A percentile compares a stretch with the other conserved stretches of the same genome.
Evolutionary conservation across 495 filamentous ascomycete species (phyloP).

Genomic region (Trypethelium eluteriae): DNA sequence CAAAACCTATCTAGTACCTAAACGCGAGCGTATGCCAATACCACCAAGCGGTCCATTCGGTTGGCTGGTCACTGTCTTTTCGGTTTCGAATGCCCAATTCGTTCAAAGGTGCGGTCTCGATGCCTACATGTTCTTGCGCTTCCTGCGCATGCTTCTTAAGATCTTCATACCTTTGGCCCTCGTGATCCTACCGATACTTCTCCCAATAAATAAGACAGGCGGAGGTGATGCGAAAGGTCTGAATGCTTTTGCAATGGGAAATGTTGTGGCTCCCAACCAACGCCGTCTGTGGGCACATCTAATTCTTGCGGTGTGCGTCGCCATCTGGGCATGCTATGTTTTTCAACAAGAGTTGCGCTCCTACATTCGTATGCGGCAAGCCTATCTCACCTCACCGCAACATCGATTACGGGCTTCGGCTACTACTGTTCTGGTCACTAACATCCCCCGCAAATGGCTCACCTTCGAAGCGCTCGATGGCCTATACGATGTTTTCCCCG

Average conservation of each 20-base stretch:
- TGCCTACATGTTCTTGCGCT: conserved; percentile 96
- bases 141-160: conserved; percentile 84
- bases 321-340: conserved; percentile 78
- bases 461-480: conserved; percentile 67
- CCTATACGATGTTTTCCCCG: conserved; percentile 95
- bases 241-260: conserved; percentile 83
- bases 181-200: conserved; percentile 73
- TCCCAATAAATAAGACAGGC: conserved; percentile 64
- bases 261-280: conserved; percentile 58
- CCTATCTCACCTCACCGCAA: conserved; percentile 90
- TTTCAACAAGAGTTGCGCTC: conserved; percentile 80
- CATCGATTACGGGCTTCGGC: conserved; percentile 92
- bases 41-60: conserved; percentile 63
- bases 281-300: conserved; percentile 88
- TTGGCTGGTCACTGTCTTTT: conserved; percentile 65
- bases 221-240: conserved; percentile 54
- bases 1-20: conserved; percentile 83
- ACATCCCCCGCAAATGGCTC: conserved; percentile 84
- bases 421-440: conserved; percentile 86
- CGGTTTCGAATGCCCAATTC: conserved; percentile 74
- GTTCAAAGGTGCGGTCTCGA: conserved; percentile 93
- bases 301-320: conserved; percentile 67
- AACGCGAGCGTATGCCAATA: conserved; percentile 68
- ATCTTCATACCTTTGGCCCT: conserved; percentile 78
- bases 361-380: conserved; percentile 91